Base-by-base conservation (phyloP, 176 grass and related monocot genomes). In the Aegilops umbellulata region DNA sequence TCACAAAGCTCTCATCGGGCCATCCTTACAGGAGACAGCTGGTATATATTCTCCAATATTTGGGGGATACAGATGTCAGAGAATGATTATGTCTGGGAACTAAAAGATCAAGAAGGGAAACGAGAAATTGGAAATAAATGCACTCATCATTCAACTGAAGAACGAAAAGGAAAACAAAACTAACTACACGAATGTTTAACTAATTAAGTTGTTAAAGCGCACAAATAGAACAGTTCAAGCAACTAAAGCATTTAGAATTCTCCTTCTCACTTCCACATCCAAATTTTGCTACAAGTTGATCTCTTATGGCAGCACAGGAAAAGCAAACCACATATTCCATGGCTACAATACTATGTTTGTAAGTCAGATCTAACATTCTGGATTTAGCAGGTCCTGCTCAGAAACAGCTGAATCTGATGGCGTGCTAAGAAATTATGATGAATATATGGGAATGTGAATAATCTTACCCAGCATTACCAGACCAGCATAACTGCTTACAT, bases 351-450 rank as follows among this genome's bases (percentile, higher is more conserved):
- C 31, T 77, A 61, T 30, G 34, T 47, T 61, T 26, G 30, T 22
- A 20, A 41, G 32, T 78, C n/a, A 29, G 47, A 69, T 78, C 8
- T n/a, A 78, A 47, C 62, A 19, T 67, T 80, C 47, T 61, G 5
- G 35, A 80, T 69, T 84, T 69, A 80, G 65, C 26, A 62, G 71
- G 10, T 16, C n/a, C 8, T 42, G 6, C 14, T 58, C 60, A 65
- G 19, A 60, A 58, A 75, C 46, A 87, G 49, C 61, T 69, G n/a
- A 69, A 77, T 90, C 71, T 47, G 19, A 62, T 57, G 27, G 49
- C n/a, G 26, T 11, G 10, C 7, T 38, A 80, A 71, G 58, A 76
- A 74, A 80, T 57, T 84, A 60, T 34, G 26, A 81, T 76, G 68
- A 38, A 49, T 67, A 17, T 38, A 80, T 68, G 66, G 74, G 60